These are phyloP conservation scores for Rhizomucor pusillus DNA, from an alignment of 371 early-diverging fungal species.

Conservation along the genomic window DNA sequence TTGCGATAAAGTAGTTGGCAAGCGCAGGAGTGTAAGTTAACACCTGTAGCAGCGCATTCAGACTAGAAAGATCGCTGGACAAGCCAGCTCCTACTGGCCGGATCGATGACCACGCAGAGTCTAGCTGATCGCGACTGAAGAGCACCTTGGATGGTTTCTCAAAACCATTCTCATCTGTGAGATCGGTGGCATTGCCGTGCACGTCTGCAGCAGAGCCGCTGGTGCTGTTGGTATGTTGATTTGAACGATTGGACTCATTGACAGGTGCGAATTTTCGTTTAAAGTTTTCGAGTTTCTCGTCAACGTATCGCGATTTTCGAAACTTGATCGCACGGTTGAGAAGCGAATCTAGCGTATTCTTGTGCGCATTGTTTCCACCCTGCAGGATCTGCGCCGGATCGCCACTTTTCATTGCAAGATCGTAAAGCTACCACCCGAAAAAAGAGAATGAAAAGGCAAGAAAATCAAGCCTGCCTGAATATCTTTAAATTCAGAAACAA, in stretches of 20 bases:
- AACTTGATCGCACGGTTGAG: slow-evolving; percentile 42
- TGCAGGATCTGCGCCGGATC: slow-evolving; percentile 10
- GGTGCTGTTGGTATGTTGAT: background rate
- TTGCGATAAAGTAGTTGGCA: slow-evolving; percentile 68
- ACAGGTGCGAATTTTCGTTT: slow-evolving; percentile 43
- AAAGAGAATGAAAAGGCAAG: background rate
- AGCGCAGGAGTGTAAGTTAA: slow-evolving; percentile 84
- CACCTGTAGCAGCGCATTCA: slow-evolving; percentile 91
- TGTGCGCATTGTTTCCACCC: slow-evolving; percentile 9
- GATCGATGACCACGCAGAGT: slow-evolving; percentile 58
- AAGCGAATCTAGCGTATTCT: slow-evolving; percentile 28
- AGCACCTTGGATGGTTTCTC: slow-evolving; percentile 61
- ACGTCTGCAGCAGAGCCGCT: background rate
- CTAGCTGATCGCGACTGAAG: slow-evolving; percentile 54
- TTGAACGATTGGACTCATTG: slow-evolving; percentile 20
- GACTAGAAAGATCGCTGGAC: slow-evolving; percentile 80
- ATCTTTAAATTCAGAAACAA: too few species aligned
- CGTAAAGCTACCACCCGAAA: too few species aligned
- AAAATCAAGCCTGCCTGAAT: too few species aligned
- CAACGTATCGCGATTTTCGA: slow-evolving; percentile 46
- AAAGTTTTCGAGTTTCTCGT: slow-evolving; percentile 41
- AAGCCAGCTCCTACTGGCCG: slow-evolving; percentile 78
- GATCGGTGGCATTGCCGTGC: slow-evolving; percentile 1
- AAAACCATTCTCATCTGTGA: slow-evolving; percentile 62
- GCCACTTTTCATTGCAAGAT: slow-evolving; percentile 8